Base-by-base conservation (phyloP, 2,329 filamentous ascomycete species). In the Claviceps monticola region DNA sequence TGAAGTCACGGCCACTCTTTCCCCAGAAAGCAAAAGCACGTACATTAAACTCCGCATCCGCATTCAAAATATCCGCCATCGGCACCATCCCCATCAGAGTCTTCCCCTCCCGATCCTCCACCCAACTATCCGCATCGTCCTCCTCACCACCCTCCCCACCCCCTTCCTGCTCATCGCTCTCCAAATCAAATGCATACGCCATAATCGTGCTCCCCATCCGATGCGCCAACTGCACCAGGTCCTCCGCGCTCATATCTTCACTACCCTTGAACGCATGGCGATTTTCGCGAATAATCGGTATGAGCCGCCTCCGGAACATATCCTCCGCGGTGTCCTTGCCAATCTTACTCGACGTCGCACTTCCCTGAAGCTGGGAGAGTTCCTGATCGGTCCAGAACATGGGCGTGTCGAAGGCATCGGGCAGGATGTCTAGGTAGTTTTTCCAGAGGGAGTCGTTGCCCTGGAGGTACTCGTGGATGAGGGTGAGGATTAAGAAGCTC, bases 181-280 rank as follows among this genome's bases (percentile, higher is more conserved):
- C 78, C 6, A 95, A 76, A 58, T 95, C 89, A 63, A 95, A 95
- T 0, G 88, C 88, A 63, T 95, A 95, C 0, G 88, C 84, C 88
- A 95, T 94, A 58, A 95, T 91, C 16, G 85, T 81, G 55, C 84
- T 90, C 1, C 86, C 89, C 83, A 95, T 90, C 8, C 80, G 76
- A 64, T 95, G 88, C 50, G 86, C 84, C 17, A 82, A 62, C 7
- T 58, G 55, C 2, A 78, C 56, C 1, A 81, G 64, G 23, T 75
- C 66, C 1, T 68, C 66, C 26, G 79, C 75, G 13, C 57, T 61
- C 6, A 70, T 62, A 2, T 55, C 57, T 5, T 54, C 56, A 58
- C 67, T 59, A 0, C 63, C 64, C 0, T 56, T 56, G 53, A 81
- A 82, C 1, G 76, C 58, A 4, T 60, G 50, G 5, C 67, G 61